phyloP scores from a whole-genome alignment of 2,329 filamentous ascomycete genomes.

The Fusarium sp. region DNA sequence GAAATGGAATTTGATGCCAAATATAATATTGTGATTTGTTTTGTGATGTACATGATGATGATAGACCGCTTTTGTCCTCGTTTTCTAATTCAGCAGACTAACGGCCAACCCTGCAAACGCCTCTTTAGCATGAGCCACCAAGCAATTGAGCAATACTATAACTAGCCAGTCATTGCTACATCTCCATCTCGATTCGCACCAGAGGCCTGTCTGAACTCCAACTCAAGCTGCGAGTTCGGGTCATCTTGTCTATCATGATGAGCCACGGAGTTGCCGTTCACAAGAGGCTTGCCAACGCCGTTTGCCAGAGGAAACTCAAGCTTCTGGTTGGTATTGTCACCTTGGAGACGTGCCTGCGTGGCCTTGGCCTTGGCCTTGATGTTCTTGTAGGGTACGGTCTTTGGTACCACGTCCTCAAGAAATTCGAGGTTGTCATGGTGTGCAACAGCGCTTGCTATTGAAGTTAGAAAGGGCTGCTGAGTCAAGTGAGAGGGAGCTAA shows the following conservation, averaged over 20 bases:
- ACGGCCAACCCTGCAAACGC: neutral
- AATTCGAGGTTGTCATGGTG: conserved; percentile 96
- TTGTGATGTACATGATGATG: neutral
- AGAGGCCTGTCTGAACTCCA: conserved; percentile 61
- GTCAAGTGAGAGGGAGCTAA: neutral
- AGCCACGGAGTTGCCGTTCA: conserved; percentile 42
- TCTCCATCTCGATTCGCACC: conserved; percentile 56
- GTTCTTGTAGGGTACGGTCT: conserved; percentile 81
- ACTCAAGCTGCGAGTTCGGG: conserved; percentile 62
- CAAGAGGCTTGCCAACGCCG: conserved; percentile 41
- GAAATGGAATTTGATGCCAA: neutral
- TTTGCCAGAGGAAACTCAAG: conserved; percentile 34
- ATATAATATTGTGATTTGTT: neutral
- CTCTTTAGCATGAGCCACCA: neutral
- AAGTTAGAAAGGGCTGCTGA: conserved; percentile 1
- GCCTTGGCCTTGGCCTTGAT: conserved; percentile 71
- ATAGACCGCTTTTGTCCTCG: neutral
- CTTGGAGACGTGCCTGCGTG: conserved; percentile 54
- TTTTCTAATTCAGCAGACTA: neutral
- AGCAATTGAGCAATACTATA: neutral
- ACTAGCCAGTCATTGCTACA: conserved; percentile 66
- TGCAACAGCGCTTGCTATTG: conserved; percentile 79
- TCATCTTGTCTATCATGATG: conserved; percentile 48
- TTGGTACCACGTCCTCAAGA: conserved; percentile 87
- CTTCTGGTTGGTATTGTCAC: conserved; percentile 50